Base-by-base conservation (phyloP, 2,329 filamentous ascomycete species). In the Torrubiella hemipterigena region DNA sequence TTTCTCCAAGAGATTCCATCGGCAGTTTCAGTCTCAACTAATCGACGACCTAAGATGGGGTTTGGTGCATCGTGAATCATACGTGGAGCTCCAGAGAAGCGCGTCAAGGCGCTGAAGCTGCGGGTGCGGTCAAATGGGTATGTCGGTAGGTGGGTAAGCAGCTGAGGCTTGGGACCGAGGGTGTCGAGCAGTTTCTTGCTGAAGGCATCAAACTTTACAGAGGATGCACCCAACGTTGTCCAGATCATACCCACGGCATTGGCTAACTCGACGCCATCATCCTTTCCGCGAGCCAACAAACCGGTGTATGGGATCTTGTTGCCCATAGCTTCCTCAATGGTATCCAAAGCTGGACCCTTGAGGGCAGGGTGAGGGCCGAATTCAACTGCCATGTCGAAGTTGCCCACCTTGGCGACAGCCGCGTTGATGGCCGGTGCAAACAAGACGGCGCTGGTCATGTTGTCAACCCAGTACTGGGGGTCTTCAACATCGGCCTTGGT, bases 301-400 rank as follows among this genome's bases (percentile, higher is more conserved):
- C 28, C 30, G 7, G 20, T 21, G 17, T 31, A 38, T 7, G 8
- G 22, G 6, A 15, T 22, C 6, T 2, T 13, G 5, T 9, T 15
- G 5, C 14, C 12, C 4, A 7, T n/a, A n/a, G 7, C 12, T 6
- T 30, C 30, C 7, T 43, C 43, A 16, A 54, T 31, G 5, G 45
- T 53, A 18, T 57, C 45, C 7, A 37, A 42, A 2, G 47, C 33
- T 0, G 56, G 55, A 2, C 45, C 48, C 34, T 56, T 53, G 4
- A 58, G 41, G 7, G 51, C 51, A 10, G 55, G 47, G 37, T 42
- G 40, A 3, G 40, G 34, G 3, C 40, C 40, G 17, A 42, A 14
- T 17, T 42, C 40, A 4, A 42, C 7, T 1, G 23, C 29, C 5
- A 34, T 7, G n/a, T 29, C 20, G 15, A 38, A 30, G 6, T 10